phyloP scores from a whole-genome alignment of 1,139 yeast species.

The Magnusiomyces sp. region DNA sequence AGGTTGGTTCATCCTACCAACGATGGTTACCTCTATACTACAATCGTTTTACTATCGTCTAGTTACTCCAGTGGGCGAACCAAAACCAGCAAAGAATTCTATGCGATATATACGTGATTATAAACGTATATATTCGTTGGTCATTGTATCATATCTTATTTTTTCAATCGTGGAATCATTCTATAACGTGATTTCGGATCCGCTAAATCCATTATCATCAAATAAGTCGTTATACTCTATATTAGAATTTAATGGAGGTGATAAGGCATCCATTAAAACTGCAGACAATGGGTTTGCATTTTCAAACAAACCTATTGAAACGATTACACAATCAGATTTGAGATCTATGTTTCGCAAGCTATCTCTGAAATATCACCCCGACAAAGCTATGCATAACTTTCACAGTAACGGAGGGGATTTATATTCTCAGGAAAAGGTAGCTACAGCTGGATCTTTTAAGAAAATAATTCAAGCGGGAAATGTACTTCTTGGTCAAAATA shows the following conservation, averaged over 20 bases:
- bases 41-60: constrained; percentile 17
- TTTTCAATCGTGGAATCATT: constrained; percentile 13
- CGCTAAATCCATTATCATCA: constrained; percentile 4
- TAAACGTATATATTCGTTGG: constrained; percentile 4
- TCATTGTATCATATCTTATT: constrained; percentile 9
- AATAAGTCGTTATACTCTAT: constrained; percentile 16
- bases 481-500: neutral
- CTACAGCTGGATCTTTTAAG: constrained; percentile 5
- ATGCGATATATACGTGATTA: constrained; percentile 10
- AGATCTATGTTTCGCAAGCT: constrained; percentile 21
- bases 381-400: constrained; percentile 19
- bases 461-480: too few relatives aligned
- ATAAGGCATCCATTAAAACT: constrained; percentile 7
- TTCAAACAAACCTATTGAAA: constrained; percentile 11
- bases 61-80: constrained; percentile 12
- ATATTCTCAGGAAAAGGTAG: constrained; percentile 4
- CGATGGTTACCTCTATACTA: constrained; percentile 14
- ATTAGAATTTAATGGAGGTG: constrained; percentile 15
- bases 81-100: constrained; percentile 14
- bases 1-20: constrained; percentile 25
- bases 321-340: constrained; percentile 17
- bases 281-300: constrained; percentile 3
- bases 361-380: constrained; percentile 30
- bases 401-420: too few relatives aligned
- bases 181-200: constrained; percentile 12